Base-by-base conservation (phyloP, 352 stramenopile species). In the Phytophthora pistaciae region DNA sequence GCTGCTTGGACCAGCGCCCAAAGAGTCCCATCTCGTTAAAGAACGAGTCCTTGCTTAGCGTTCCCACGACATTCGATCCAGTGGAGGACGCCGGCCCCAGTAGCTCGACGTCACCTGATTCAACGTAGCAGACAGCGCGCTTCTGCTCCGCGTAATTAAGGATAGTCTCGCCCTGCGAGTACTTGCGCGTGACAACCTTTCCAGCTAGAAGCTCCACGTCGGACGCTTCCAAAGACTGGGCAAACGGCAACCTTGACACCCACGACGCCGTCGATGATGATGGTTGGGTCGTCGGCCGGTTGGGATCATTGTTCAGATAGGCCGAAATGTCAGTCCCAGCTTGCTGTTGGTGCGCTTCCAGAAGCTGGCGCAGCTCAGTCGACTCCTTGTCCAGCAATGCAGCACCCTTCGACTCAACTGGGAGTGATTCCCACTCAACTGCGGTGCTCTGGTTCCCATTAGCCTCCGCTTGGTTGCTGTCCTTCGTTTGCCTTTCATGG, bases 11-110 rank as follows among this genome's bases (percentile, higher is more conserved):
- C 81, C 81, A 92, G 13, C 40, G 63, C 18, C 73, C 70, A 49
- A 94, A 88, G 9, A 94, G 49, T 5, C 77, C 78, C 64, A 88
- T 67, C 40, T 94, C 83, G 38, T 94, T 94, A 40, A 91, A 81
- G 21, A 79, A 33, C 1, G 70, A 29, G 7, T 64, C 57, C 0
- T 66, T 57, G 5, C 29, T 33, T 7, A 93, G 25, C 1, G 42
- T 60, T 36, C 79, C 79, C n/a, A 86, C 59, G 31, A 71, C 21
- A 29, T 80, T 69, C 5, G 72, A 60, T 8, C 84, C 84, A 7
- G 74, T 75, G 0, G 84, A 82, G 3, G 84, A 88, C 25, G 66
- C 31, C 0, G 86, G 83, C 7, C 86, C 84, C 10, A 61, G 38
- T 11, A 94, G 62, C 13, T 84, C 69, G 7, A 94, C 61, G 20